Percentiles rank a stretch among this genome's conserved stretches.
phyloP scores from a whole-genome alignment of 1,284 basidiomycete genomes.

The Rhodotorula sp. region DNA sequence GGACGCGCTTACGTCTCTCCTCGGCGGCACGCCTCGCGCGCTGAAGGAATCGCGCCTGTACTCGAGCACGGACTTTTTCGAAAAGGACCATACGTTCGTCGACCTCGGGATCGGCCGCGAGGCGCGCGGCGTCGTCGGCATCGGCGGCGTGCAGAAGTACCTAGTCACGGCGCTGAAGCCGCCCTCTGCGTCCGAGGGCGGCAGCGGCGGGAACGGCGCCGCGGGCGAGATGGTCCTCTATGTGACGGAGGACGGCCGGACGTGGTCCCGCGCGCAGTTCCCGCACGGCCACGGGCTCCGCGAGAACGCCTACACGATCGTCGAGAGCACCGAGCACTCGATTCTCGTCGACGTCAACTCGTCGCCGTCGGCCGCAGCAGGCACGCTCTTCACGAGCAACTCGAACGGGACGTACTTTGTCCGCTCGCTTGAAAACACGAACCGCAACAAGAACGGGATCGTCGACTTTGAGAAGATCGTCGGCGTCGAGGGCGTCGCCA shows the following conservation, averaged over 20 bases:
- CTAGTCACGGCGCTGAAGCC: slow-evolving; percentile 78
- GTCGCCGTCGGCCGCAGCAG: slow-evolving; percentile 70
- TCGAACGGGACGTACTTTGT: slow-evolving; percentile 94
- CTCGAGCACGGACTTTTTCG: slow-evolving; percentile 80
- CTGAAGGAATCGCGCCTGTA: slow-evolving; percentile 69
- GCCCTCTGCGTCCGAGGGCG: background rate
- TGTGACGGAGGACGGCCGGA: slow-evolving; percentile 75
- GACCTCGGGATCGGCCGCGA: slow-evolving; percentile 79
- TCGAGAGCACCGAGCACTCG: slow-evolving; percentile 89
- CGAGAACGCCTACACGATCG: slow-evolving; percentile 93
- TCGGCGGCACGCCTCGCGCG: slow-evolving; percentile 19
- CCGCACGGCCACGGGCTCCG: slow-evolving; percentile 78
- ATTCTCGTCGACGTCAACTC: slow-evolving; percentile 90
- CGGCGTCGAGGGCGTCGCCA: slow-evolving; percentile 88
- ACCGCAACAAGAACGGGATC: slow-evolving; percentile 80
- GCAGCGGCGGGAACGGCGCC: background rate
- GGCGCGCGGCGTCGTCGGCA: slow-evolving; percentile 78
- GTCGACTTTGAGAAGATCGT: slow-evolving; percentile 92
- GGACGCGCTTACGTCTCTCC: slow-evolving; percentile 6
- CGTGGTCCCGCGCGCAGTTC: slow-evolving; percentile 80
- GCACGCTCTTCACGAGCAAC: slow-evolving; percentile 91
- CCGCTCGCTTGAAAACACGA: slow-evolving; percentile 85
- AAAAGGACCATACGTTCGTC: slow-evolving; percentile 63
- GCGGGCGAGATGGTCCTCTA: slow-evolving; percentile 76
- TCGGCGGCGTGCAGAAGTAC: slow-evolving; percentile 87